Base-by-base conservation (phyloP, 2,329 filamentous ascomycete species). In the Pseudogymnoascus sp. region DNA sequence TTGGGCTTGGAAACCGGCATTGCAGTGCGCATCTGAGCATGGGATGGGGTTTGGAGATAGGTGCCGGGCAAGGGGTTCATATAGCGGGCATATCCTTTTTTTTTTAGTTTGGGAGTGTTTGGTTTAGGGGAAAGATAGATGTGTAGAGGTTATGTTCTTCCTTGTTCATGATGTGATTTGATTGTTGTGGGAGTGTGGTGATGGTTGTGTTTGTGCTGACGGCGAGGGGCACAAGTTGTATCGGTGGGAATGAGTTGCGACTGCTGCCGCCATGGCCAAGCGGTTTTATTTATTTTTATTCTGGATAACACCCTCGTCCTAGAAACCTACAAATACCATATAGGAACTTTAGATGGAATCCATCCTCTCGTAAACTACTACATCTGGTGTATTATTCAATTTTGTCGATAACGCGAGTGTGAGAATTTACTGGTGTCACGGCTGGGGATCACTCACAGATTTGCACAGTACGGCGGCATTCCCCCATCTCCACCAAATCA, bases 1-100 rank as follows among this genome's bases (percentile, higher is more conserved):
- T 26, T 45, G 39, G 19, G 41, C 41, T 52, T 52, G 41, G 41
- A 52, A 30, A 52, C 41, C 15, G 41, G 41, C 41, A 52, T 52
- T 30, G 41, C 41, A 52, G 23, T 15, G 41, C 41, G 23, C 41
- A 52, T 52, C n/a, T n/a, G n/a, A n/a, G n/a, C n/a, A n/a, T n/a
- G n/a, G n/a, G n/a, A n/a, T n/a, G n/a, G n/a, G n/a, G n/a, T n/a
- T n/a, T 30, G 23, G 38, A 41, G 38, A 52, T 52, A 26, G n/a
- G n/a, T n/a, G 41, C 19, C 30, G 41, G 21, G 41, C 23, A 18
- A 19, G 41, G 41, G 23, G 15, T 12, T 30, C 41, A 52, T 48
- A 48, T 52, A 52, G 41, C n/a, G 41, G 41, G 41, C 41, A 52
- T 52, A 41, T 41, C n/a, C 23, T 23, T 21, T 12, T 41, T 41